phyloP scores from a whole-genome alignment of 2,329 filamentous ascomycete genomes.

The Neonectria ditissima region DNA sequence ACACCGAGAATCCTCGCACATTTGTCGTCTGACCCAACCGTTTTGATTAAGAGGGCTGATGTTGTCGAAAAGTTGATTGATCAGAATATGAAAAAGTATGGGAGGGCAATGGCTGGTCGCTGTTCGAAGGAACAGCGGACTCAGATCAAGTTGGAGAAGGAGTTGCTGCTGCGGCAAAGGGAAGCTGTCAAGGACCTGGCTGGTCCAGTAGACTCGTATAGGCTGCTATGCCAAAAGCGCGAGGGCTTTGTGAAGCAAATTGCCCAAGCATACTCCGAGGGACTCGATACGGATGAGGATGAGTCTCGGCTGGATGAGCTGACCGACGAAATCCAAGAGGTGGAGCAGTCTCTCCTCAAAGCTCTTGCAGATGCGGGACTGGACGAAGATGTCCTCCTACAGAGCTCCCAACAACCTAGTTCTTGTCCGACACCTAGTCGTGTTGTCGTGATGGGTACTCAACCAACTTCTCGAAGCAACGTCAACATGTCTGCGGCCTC shows the following conservation, averaged over 20 bases:
- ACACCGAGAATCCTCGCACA: slow-evolving; percentile 45
- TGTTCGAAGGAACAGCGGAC: slow-evolving; percentile 59
- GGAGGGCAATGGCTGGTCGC: slow-evolving; percentile 59
- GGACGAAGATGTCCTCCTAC: slow-evolving; percentile 55
- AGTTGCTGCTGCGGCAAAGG: slow-evolving; percentile 59
- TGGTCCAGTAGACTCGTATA: slow-evolving; percentile 57
- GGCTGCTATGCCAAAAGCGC: slow-evolving; percentile 55
- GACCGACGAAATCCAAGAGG: slow-evolving; percentile 56
- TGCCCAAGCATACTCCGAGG: slow-evolving; percentile 62
- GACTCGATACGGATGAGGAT: slow-evolving; percentile 63
- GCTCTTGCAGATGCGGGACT: slow-evolving; percentile 60
- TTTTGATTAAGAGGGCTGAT: slow-evolving; percentile 52
- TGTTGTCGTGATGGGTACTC: slow-evolving; percentile 59
- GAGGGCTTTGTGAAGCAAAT: slow-evolving; percentile 61
- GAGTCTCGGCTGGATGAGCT: slow-evolving; percentile 63
- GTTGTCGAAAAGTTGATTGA: slow-evolving; percentile 57
- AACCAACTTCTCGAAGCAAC: slow-evolving; percentile 49
- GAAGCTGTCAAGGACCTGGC: slow-evolving; percentile 56
- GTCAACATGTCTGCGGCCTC: slow-evolving; percentile 50
- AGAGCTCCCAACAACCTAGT: slow-evolving; percentile 33
- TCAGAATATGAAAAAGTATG: slow-evolving; percentile 62
- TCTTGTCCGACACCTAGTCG: slow-evolving; percentile 28
- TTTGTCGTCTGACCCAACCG: slow-evolving; percentile 46
- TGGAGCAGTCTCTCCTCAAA: slow-evolving; percentile 56
- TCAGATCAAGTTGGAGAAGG: slow-evolving; percentile 63